phyloP scores from a whole-genome alignment of 345 rosid genomes.

The Erodium maritimum region DNA sequence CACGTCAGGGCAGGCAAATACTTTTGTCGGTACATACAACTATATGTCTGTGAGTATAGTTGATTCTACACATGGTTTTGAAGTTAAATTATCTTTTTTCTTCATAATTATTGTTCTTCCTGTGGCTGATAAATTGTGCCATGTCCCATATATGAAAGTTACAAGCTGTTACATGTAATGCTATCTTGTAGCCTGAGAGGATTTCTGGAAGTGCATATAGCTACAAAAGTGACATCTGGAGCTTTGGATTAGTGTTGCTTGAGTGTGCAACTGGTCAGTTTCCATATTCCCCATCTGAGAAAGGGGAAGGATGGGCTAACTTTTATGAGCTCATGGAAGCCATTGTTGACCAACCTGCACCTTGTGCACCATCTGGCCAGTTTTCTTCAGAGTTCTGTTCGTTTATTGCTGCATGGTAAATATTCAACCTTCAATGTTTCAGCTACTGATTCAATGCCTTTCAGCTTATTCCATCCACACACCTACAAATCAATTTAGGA shows the following conservation, averaged over 20 bases:
- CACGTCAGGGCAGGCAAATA: constrained; percentile 69
- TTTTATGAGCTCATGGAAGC: constrained; percentile 90
- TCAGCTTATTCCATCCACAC: too few relatives aligned
- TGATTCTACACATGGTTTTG: neutral
- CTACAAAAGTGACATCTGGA: constrained; percentile 91
- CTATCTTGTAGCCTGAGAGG: constrained; percentile 68
- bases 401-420: constrained; percentile 78
- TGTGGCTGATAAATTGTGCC: too few relatives aligned
- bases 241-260: constrained; percentile 77
- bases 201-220: constrained; percentile 49
- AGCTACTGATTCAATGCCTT: neutral
- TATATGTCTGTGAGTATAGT: constrained; percentile 85
- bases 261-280: constrained; percentile 81
- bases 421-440: neutral
- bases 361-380: constrained; percentile 51
- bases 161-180: neutral
- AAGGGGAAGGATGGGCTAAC: constrained; percentile 53
- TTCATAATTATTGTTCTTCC: too few relatives aligned
- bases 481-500: too few relatives aligned
- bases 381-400: constrained; percentile 74
- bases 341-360: constrained; percentile 74
- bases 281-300: constrained; percentile 64
- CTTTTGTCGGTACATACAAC: constrained; percentile 66
- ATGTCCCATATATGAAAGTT: too few relatives aligned
- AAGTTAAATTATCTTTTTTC: neutral